Conservation (phyloP, 129 eudicot species). For the Escallonia rubra region DNA sequence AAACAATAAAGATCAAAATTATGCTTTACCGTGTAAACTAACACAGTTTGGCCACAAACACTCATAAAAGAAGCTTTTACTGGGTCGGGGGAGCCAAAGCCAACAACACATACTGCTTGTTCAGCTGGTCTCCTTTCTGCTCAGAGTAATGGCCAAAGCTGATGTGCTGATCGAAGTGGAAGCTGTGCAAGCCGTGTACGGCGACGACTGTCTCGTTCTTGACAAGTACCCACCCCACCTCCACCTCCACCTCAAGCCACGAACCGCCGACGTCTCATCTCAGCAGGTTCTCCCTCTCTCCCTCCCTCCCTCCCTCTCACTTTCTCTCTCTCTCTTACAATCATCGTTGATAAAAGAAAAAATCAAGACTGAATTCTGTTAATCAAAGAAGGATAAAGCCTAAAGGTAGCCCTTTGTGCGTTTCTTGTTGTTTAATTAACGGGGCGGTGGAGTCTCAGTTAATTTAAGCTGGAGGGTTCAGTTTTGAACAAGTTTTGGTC, state of each 20-base stretch:
- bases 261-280: constrained; percentile 81
- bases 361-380: background rate
- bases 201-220: constrained; percentile 60
- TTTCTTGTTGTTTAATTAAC: background rate
- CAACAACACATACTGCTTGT: no score
- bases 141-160: constrained; percentile 44
- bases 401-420: background rate
- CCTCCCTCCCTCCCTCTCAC: background rate
- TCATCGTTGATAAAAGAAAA: background rate
- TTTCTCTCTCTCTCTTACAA: no score
- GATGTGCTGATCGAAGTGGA: constrained; percentile 63
- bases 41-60: no score
- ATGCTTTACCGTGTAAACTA: no score
- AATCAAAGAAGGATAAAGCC: background rate
- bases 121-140: no score
- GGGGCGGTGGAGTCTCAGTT: background rate
- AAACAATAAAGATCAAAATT: no score
- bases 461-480: no score
- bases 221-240: constrained; percentile 55
- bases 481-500: no score
- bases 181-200: constrained; percentile 76
- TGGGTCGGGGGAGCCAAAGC: no score
- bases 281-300: constrained; percentile 54
- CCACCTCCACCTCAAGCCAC: constrained; percentile 67
- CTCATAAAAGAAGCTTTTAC: no score